Evolutionary conservation across 2,329 filamentous ascomycete species (phyloP), one percentile per base, ranked within the genome.

Genomic region (Cytospora chrysosperma): DNA sequence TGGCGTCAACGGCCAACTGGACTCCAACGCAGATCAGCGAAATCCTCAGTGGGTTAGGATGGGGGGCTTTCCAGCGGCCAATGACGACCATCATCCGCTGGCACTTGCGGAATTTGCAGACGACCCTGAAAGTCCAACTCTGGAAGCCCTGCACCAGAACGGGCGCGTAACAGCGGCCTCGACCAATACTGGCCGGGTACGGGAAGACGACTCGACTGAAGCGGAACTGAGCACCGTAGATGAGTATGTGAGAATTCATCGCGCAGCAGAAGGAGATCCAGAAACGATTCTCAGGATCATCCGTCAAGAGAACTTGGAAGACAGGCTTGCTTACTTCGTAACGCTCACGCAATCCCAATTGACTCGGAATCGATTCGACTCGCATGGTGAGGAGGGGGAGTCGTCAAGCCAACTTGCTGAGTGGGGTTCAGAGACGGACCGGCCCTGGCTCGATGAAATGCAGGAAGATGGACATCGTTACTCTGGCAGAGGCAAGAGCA

Each of bases 271-370:
- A 51, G 87, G 87, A 5, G 81, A 89, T 68, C 81, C 82, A 0
- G 78, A 83, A 40, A 81, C 80, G 64, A 85, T 90, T 28, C 68
- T 88, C 3, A 77, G 80, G 49, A 85, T 90, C 26, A 86, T 89
- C 34, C 81, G 83, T 47, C 81, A 85, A 43, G 86, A 89, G 68
- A 80, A 82, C 5, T 79, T 85, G 2, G 79, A 84, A 61, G 83
- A 85, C 13, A 82, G 83, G 56, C 78, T 91, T 37, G 77, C 78
- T 13, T 85, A 86, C 72, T 85, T 87, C 78, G 79, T 88, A 13
- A 78, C 81, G 34, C 76, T 84, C 27, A 85, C 86, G 65, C 78
- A 73, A 66, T 72, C 67, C 21, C 76, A 73, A 65, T 68, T 66
- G 21, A 68, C 70, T 5, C 68, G 67, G 50, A 55, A 62, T n/a